Base-by-base conservation (phyloP, 2,329 filamentous ascomycete species). In the Paecilomyces niveus region DNA sequence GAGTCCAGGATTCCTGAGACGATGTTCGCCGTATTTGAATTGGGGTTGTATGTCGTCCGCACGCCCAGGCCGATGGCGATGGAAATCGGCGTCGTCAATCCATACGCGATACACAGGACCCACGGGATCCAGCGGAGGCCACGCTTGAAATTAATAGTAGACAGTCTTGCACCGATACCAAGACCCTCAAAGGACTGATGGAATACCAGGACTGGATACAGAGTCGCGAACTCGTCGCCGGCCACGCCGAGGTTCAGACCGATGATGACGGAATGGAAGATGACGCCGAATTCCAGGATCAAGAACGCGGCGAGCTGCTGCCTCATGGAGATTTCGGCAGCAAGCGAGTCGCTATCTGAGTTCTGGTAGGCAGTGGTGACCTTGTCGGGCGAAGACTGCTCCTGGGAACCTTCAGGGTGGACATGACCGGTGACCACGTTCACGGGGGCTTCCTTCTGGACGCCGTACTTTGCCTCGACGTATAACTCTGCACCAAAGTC, bases 241-340 rank as follows among this genome's bases (percentile, higher is more conserved):
- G 80, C 78, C n/a, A 85, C 83, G 8, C 82, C 85, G 9, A 87
- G 74, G 56, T 84, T 86, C 56, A 87, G 76, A 1, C 84, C 84
- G 60, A 86, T 85, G 67, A 87, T 84, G 54, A 86, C 80, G 3
- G 81, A 84, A 72, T 87, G 84, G 72, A 87, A 85, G 57, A 87
- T 80, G 61, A 86, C 81, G 60, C 84, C 84, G 64, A 80, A 85
- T 68, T 86, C 84, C 24, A 84, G 78, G 50, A 78, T 77, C 26
- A 77, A 69, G 65, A 69, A 76, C 21, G 67, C 76, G 54, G 73
- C 70, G 31, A 76, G 72, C 54, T 76, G 74, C 54, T 73, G 70
- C 7, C 53, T 61, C 62, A 74, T 74, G 0, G 72, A 71, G 3
- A 64, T 65, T 21, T 73, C 70, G 3, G 67, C 62, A 0, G 21